A percentile compares a stretch with the other conserved stretches of the same genome.
Evolutionary conservation across 202 grass and related monocot species (phyloP).

Genomic region (Carex arenaria): DNA sequence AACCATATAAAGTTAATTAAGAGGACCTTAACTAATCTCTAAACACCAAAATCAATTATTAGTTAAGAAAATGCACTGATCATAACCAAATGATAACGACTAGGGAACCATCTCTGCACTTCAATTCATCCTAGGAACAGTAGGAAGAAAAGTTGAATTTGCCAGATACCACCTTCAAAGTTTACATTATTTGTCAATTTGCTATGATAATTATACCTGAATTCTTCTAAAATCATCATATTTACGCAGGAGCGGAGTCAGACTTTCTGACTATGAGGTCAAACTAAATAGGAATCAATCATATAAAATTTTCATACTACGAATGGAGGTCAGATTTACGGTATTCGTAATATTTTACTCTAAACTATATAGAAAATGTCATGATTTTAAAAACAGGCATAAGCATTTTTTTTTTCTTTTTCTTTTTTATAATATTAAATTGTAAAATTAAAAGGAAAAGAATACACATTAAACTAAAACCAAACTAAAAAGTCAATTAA

Average conservation of each 20-base stretch:
- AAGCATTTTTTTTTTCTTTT: neutral
- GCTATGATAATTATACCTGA: neutral
- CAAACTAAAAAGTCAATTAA: neutral
- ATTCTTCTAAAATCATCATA: neutral
- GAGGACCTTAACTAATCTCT: slow-evolving; percentile 12
- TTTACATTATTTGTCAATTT: neutral
- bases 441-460: neutral
- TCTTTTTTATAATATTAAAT: neutral
- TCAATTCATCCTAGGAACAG: neutral
- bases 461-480: neutral
- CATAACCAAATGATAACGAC: slow-evolving; percentile 25
- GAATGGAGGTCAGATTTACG: no score
- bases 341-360: no score
- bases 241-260: no score
- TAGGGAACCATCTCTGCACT: neutral
- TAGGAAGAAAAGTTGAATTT: neutral
- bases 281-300: no score
- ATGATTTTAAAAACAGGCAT: no score
- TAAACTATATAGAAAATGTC: no score
- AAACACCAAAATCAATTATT: slow-evolving; percentile 9
- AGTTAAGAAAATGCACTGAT: neutral
- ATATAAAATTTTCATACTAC: no score
- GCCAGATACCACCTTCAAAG: neutral
- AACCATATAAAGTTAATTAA: slow-evolving; percentile 9
- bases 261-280: no score